phyloP scores from a whole-genome alignment of 768 basidiomycete species.

The Trametes maxima region DNA sequence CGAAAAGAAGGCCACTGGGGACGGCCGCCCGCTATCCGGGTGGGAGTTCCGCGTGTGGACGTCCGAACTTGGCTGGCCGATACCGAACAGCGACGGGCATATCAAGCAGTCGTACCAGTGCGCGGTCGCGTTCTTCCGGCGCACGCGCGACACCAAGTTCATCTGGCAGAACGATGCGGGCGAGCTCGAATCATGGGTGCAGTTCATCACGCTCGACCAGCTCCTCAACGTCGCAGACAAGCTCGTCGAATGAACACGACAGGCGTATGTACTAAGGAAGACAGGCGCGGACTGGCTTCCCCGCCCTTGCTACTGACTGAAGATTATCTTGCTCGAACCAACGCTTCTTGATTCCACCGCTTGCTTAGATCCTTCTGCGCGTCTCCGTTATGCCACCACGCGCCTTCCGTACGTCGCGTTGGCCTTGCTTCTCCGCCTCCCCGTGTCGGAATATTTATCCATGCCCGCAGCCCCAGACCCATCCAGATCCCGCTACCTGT shows the following conservation, averaged over 20 bases:
- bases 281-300: background rate
- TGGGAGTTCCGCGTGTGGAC: slow-evolving; percentile 89
- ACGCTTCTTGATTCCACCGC: background rate
- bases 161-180: slow-evolving; percentile 70
- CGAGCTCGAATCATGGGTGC: slow-evolving; percentile 78
- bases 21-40: slow-evolving; percentile 67
- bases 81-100: slow-evolving; percentile 56
- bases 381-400: background rate
- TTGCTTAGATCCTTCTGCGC: background rate
- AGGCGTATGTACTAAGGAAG: too few relatives aligned
- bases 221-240: slow-evolving; percentile 80
- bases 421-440: background rate
- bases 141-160: slow-evolving; percentile 63
- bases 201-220: slow-evolving; percentile 83
- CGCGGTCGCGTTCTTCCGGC: slow-evolving; percentile 76
- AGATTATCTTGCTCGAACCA: background rate
- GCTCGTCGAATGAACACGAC: slow-evolving; percentile 52
- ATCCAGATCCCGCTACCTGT: too few relatives aligned
- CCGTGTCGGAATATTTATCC: background rate
- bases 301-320: background rate
- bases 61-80: slow-evolving; percentile 58
- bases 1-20: slow-evolving; percentile 60
- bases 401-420: background rate
- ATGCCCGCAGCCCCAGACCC: background rate
- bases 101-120: slow-evolving; percentile 75